Evolutionary conservation across 2,329 filamentous ascomycete genomes (phyloP), one percentile per base, ranked within the genome.

Genomic region (Botryosphaeria dothidea): DNA sequence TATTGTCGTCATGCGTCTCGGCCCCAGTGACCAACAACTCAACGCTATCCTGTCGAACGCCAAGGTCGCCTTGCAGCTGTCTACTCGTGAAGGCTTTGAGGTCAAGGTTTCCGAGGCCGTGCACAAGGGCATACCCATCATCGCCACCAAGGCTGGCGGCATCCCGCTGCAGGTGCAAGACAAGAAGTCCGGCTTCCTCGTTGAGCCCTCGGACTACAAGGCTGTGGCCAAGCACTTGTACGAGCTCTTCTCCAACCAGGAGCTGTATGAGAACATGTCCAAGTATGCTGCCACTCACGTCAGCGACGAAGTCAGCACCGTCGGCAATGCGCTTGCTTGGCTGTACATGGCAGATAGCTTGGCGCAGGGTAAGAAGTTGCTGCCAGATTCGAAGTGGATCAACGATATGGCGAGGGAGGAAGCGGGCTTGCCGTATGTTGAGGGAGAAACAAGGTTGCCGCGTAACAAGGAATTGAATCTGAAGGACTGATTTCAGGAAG

Each of bases 81-180:
- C 90, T 2, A 93, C 89, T 0, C 86, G 90, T 38, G 92, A 95
- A 74, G 91, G 92, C 0, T 95, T 95, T 70, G 92, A 95, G 77
- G 89, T 95, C 70, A 95, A 95, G 77, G 91, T 95, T 4, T 92
- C 90, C 0, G 92, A 95, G 77, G 91, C 90, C 1, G 82, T 94
- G 23, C 91, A 93, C 73, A 92, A 92, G 49, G 91, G 91, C 15
- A 86, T 90, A 2, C 92, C 92, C 1, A 85, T 93, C 71, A 92
- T 95, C 67, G 90, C 89, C 3, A 92, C 90, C 1, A 82, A 83
- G 21, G 88, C 89, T 1, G 92, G 92, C n/a, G 92, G 92, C 11
- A 93, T 95, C 62, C 91, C 91, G 0, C 81, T 94, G 4, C 92
- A 95, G 74, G 85, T 95, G 65, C 84, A 90, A 74, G 81, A 93